Base-by-base conservation (phyloP, 1,139 yeast species). In the Sugiyamaella novakii region DNA sequence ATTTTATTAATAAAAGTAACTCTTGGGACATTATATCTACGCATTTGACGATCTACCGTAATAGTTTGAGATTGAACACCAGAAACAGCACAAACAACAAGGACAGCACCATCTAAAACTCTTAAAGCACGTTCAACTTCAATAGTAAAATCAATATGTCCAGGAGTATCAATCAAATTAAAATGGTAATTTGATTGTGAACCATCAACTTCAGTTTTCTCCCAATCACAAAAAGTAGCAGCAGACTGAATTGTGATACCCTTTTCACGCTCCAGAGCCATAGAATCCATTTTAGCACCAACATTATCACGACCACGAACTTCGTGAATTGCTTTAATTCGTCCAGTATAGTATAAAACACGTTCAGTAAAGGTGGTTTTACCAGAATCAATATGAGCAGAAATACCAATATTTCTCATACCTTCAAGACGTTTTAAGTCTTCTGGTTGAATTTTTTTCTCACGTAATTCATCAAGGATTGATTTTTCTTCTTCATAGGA, bases 61-160 rank as follows among this genome's bases (percentile, higher is more conserved):
- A 92, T 96, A 14, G 98, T 92, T 72, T 92, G 98, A 5, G 96
- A 88, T 72, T 92, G 98, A 45, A 92, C 98, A 65, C 98, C 98
- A 27, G 95, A 81, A 49, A 92, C 98, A 12, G 98, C 98, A 78
- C 98, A 92, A 18, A 92, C 97, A 49, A 92, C 98, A 56, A 92
- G 77, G 45, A 92, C 98, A 33, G 98, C 98, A 71, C 98, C 98
- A 69, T 92, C 98, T 56, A 92, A 75, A 45, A 92, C 98, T 69
- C 98, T 79, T 69, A 92, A 75, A 11, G 98, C 98, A 67, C 98
- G 83, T 74, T 92, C 98, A 45, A 92, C 98, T 72, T 92, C 98
- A 64, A 92, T 92, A 50, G 98, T 92, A 76, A 92, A 92, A 71
- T 92, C 98, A 72, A 92, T 92, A 68, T 92, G 98, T 14, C 98